Evolutionary conservation across 2,329 filamentous ascomycete genomes (phyloP), one percentile per base, ranked within the genome.

Genomic region (Colletotrichum theobromicola): DNA sequence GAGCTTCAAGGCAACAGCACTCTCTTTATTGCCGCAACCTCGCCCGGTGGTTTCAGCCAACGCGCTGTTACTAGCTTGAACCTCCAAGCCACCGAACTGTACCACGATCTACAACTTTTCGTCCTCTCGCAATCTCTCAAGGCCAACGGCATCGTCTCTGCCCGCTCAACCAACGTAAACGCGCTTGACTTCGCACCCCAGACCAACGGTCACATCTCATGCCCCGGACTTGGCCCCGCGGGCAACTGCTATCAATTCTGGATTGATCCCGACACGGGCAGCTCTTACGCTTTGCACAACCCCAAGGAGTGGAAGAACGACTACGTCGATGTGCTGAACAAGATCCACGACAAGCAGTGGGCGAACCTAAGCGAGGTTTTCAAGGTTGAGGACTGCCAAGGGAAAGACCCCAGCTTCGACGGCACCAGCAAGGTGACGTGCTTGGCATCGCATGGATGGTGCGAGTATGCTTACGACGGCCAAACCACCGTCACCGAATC

Each of bases 261-360:
- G 74, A 62, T 77, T 37, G 77, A 79, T 13, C 70, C 70, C 12
- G 77, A 75, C n/a, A 72, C 53, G 37, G 74, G 70, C 21, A 78
- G 77, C 75, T 78, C 79, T 0, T 80, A 79, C 65, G 76, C 79
- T 5, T 72, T 80, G 3, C 79, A 80, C 58, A 80, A 79, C 71
- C 79, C 77, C 2, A 67, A 71, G 4, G 77, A 80, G 62, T 76
- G 60, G 13, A n/a, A 57, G 35, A 78, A 79, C 68, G 76, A 76
- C 5, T 74, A 79, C n/a, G 72, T 79, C 26, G 76, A 77, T 21
- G 73, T 78, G 9, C 67, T 77, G 0, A 73, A 75, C 18, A 71
- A 68, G 12, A 79, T 80, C 12, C 68, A 78, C 12, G 73, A 77
- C 24, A 77, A 79, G 37, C 75, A 76, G 50, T 80, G 79, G 79